Evolutionary conservation across 2,329 filamentous ascomycete genomes (phyloP).

Genomic region (Colletotrichum sp.): DNA sequence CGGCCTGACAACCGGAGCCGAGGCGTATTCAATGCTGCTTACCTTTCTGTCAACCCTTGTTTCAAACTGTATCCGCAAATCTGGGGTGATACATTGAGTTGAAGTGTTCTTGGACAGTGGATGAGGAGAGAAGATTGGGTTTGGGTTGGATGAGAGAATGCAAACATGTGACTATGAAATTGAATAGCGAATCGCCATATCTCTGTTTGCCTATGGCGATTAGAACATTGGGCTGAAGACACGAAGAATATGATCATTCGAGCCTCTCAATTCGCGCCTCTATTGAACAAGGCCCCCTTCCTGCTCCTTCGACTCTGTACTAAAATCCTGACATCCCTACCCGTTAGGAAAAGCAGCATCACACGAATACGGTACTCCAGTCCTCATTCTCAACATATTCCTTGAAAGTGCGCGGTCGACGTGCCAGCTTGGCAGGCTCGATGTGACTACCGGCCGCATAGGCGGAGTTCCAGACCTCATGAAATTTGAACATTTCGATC

Average conservation of each 20-base stretch:
- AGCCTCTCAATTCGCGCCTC: fast-evolving
- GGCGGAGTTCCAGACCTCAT: not conserved
- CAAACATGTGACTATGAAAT: not conserved
- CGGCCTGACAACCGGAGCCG: not conserved
- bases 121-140: not conserved
- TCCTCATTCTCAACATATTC: not conserved
- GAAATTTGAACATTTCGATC: not conserved
- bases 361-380: not conserved
- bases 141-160: not conserved
- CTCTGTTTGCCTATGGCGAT: not conserved
- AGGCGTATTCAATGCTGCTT: not conserved
- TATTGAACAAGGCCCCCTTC: not conserved
- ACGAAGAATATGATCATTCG: not conserved
- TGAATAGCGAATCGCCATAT: not conserved
- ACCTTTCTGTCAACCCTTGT: not conserved
- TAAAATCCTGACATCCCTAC: fast-evolving
- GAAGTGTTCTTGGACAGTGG: not conserved
- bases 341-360: fast-evolving
- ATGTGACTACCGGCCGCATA: not conserved
- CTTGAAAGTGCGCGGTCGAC: not conserved
- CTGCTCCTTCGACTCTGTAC: too few relatives aligned
- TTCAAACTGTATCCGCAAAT: not conserved
- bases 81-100: not conserved
- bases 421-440: not conserved
- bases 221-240: not conserved